phyloP scores from a whole-genome alignment of 2,329 filamentous ascomycete species.

The Cladorrhinum sp. region DNA sequence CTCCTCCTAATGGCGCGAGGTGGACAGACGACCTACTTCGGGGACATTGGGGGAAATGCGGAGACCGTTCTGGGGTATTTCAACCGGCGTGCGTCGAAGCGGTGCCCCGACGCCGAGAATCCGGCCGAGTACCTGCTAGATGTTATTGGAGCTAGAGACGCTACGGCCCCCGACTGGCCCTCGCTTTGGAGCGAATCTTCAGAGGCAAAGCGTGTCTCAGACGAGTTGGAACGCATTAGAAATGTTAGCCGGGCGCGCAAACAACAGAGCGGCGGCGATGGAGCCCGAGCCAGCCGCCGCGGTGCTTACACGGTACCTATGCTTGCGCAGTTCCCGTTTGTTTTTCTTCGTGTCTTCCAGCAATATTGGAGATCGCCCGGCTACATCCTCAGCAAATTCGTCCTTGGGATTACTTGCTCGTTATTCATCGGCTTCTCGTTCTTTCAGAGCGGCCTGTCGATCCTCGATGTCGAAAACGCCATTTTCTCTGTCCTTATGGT shows the following conservation, averaged over 20 bases:
- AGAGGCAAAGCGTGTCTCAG: conserved; percentile 38
- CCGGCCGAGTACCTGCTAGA: conserved; percentile 79
- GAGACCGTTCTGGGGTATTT: conserved; percentile 58
- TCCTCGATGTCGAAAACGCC: conserved; percentile 79
- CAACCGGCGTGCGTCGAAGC: conserved; percentile 49
- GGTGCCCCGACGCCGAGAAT: conserved; percentile 62
- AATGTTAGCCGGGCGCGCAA: background rate
- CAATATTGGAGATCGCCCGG: conserved; percentile 53
- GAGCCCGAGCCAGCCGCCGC: background rate
- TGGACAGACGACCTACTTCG: conserved; percentile 67
- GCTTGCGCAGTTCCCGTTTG: conserved; percentile 62
- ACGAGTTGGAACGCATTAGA: conserved; percentile 12
- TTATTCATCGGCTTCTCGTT: conserved; percentile 84
- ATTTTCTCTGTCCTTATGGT: conserved; percentile 85
- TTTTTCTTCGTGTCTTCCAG: conserved; percentile 75
- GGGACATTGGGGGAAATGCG: conserved; percentile 61
- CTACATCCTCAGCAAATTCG: conserved; percentile 82
- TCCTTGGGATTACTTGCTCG: conserved; percentile 62
- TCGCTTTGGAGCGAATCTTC: conserved; percentile 22
- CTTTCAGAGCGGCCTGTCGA: conserved; percentile 62
- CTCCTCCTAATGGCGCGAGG: conserved; percentile 60
- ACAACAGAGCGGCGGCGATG: background rate
- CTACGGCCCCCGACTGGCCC: conserved; percentile 44
- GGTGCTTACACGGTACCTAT: background rate
- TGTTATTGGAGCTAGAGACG: conserved; percentile 61